Conservation (phyloP, 176 grass and related monocot genomes). For the Juncus inflexus region DNA sequence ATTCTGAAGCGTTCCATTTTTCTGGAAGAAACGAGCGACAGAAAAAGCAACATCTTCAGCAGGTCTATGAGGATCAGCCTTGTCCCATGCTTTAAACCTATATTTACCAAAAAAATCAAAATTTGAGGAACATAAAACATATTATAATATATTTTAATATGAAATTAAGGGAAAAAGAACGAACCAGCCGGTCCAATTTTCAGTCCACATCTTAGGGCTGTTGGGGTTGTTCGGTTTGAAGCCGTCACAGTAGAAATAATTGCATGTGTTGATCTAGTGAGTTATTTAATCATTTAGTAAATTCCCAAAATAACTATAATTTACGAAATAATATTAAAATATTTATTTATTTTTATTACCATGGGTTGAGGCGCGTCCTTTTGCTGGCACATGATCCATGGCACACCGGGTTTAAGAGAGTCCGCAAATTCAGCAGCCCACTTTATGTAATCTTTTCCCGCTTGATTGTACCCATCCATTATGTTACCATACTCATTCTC, state of each 20-base stretch:
- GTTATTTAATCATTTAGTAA: neutral
- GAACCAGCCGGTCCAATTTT: constrained; percentile 90
- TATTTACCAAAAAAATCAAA: neutral
- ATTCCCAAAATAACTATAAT: neutral
- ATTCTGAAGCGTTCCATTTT: constrained; percentile 55
- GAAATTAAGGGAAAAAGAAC: neutral
- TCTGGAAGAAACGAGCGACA: constrained; percentile 81
- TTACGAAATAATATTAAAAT: neutral
- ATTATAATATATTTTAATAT: neutral
- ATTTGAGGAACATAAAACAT: neutral
- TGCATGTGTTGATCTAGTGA: constrained; percentile 72
- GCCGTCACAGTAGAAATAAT: constrained; percentile 66
- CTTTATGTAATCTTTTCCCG: constrained; percentile 35
- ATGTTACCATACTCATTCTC: constrained; percentile 67
- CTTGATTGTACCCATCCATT: constrained; percentile 5
- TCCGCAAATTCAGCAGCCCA: constrained; percentile 45
- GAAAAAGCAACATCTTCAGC: constrained; percentile 60
- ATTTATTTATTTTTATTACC: constrained; percentile 17
- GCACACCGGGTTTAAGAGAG: constrained; percentile 35
- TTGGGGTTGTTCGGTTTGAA: constrained; percentile 50
- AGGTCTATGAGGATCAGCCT: constrained; percentile 54
- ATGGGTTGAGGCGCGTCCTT: constrained; percentile 34
- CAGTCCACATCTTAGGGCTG: constrained; percentile 89
- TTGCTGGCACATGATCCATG: constrained; percentile 77
- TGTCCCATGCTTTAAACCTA: constrained; percentile 81